phyloP scores from a whole-genome alignment of 805 yeast species.

The Jamesozyma hellenica region DNA sequence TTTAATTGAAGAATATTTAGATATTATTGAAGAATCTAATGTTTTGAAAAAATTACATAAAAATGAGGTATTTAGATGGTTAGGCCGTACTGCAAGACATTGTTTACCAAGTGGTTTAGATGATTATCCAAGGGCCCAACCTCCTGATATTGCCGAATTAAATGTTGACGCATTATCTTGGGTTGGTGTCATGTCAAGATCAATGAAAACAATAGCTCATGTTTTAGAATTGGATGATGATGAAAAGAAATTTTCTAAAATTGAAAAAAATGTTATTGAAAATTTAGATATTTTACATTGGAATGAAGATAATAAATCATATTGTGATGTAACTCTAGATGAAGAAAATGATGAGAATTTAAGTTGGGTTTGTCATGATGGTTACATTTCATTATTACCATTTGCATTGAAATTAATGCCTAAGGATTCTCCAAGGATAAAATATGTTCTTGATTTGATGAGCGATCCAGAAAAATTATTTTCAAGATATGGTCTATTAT shows the following conservation, averaged over 20 bases:
- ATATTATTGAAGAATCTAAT: constrained; percentile 18
- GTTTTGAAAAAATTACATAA: constrained; percentile 33
- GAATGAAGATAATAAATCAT: constrained; percentile 54
- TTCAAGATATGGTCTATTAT: constrained; percentile 70
- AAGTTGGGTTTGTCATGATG: constrained; percentile 68
- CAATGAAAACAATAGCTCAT: constrained; percentile 65
- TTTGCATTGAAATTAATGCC: constrained; percentile 62
- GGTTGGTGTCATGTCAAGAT: constrained; percentile 86
- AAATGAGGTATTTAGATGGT: constrained; percentile 78
- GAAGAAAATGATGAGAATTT: constrained; percentile 48
- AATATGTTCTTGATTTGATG: constrained; percentile 45
- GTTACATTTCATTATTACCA: constrained; percentile 81
- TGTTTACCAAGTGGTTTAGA: constrained; percentile 91
- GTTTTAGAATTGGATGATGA: constrained; percentile 53
- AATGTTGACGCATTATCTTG: constrained; percentile 85
- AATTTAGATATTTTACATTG: constrained; percentile 75
- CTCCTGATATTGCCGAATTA: constrained; percentile 79
- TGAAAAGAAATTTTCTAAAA: constrained; percentile 38
- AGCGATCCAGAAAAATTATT: constrained; percentile 66
- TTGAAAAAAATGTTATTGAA: constrained; percentile 45
- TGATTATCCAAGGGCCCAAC: constrained; percentile 81
- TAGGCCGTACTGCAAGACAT: constrained; percentile 77
- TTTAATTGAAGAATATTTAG: constrained; percentile 55
- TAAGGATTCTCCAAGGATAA: constrained; percentile 37
- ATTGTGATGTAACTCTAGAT: constrained; percentile 70